These are phyloP conservation scores for Starmera dryadoides DNA, from an alignment of 805 yeast genomes.

Conservation along the genomic window DNA sequence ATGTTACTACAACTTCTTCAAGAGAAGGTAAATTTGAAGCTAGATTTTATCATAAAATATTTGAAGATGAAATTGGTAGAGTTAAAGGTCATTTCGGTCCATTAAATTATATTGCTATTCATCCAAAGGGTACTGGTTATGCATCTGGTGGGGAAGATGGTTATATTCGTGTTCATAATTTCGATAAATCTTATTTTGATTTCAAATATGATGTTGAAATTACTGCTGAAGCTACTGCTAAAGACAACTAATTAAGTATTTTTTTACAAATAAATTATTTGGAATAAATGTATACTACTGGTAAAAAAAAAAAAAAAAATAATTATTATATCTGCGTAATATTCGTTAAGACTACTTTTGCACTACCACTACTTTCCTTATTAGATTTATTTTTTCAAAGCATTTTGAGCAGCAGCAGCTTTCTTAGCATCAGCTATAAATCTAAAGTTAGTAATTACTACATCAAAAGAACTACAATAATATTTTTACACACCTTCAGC, in stretches of 20 bases:
- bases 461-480: no score
- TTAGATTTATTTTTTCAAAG: no score
- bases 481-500: conserved; percentile 52
- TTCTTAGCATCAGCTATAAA: conserved; percentile 43
- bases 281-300: background rate
- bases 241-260: no score
- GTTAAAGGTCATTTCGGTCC: conserved; percentile 99
- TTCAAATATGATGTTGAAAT: conserved; percentile 89
- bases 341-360: background rate
- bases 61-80: conserved; percentile 93
- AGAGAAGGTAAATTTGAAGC: conserved; percentile 96
- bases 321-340: background rate
- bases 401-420: conserved; percentile 23
- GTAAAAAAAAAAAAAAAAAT: background rate
- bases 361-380: conserved; percentile 32
- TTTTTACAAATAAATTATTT: no score
- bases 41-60: conserved; percentile 89
- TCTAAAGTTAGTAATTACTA: background rate
- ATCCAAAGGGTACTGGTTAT: conserved; percentile 88
- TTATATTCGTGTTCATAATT: conserved; percentile 86
- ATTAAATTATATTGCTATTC: conserved; percentile 84
- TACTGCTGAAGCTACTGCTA: conserved; percentile 46
- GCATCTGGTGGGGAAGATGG: conserved; percentile 99
- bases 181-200: conserved; percentile 88
- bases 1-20: conserved; percentile 94